phyloP scores from a whole-genome alignment of 2,329 filamentous ascomycete species.

The Apiospora arundinis region DNA sequence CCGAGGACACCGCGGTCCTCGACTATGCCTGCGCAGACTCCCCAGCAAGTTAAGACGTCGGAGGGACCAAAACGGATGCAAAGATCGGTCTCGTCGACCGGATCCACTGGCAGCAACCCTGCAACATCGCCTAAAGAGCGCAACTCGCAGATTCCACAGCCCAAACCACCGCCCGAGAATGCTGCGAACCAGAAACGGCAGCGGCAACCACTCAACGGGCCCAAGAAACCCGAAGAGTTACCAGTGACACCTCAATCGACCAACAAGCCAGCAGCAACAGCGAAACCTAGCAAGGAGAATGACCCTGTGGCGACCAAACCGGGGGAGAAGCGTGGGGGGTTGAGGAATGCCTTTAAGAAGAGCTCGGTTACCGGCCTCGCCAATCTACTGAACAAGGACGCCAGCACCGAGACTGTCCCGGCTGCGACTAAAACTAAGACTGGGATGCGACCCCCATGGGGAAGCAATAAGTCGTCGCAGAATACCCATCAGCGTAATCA shows the following conservation, averaged over 20 bases:
- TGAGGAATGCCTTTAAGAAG: conserved; percentile 60
- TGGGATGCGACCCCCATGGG: conserved; percentile 35
- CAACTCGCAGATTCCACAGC: conserved; percentile 31
- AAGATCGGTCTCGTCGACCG: conserved; percentile 29
- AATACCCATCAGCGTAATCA: conserved; percentile 23
- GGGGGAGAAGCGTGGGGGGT: conserved; percentile 51
- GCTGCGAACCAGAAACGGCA: conserved; percentile 55
- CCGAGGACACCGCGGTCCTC: conserved; percentile 32
- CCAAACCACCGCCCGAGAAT: conserved; percentile 39
- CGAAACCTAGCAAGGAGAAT: conserved; percentile 37
- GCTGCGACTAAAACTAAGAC: conserved; percentile 31
- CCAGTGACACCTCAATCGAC: conserved; percentile 30
- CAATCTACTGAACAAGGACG: conserved; percentile 58
- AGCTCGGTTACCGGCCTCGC: conserved; percentile 53
- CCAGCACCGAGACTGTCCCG: conserved; percentile 35
- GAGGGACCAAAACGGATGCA: conserved; percentile 17
- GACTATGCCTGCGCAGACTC: conserved; percentile 29
- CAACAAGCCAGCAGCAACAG: conserved; percentile 38
- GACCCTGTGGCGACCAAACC: conserved; percentile 31
- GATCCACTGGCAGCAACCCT: conserved; percentile 23
- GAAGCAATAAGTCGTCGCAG: conserved; percentile 34
- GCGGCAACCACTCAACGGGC: conserved; percentile 43
- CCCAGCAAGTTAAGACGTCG: conserved; percentile 25
- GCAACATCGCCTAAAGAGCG: conserved; percentile 31
- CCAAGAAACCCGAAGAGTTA: conserved; percentile 32